These are phyloP conservation scores for Calocybe indica DNA, from an alignment of 768 basidiomycete genomes.

Conservation along the genomic window DNA sequence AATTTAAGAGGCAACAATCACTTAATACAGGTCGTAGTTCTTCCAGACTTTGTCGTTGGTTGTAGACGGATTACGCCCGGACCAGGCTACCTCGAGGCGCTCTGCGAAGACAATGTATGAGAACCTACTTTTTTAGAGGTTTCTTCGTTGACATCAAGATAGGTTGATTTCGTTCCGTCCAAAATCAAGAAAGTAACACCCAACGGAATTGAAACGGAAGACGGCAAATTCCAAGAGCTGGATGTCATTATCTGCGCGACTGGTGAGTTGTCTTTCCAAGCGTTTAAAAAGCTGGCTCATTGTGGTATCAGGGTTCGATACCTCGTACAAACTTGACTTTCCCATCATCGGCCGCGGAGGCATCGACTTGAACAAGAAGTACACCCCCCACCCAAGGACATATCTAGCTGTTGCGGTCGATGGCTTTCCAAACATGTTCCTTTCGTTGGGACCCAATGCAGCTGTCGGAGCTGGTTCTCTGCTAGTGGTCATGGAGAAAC, in stretches of 20 bases:
- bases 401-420: constrained; percentile 57
- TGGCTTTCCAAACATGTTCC: constrained; percentile 69
- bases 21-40: constrained; percentile 27
- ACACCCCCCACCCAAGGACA: constrained; percentile 46
- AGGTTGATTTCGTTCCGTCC: constrained; percentile 50
- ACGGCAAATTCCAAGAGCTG: constrained; percentile 48
- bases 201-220: constrained; percentile 49
- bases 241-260: constrained; percentile 64
- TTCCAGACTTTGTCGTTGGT: constrained; percentile 51
- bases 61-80: constrained; percentile 66
- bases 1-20: not conserved
- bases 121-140: not conserved
- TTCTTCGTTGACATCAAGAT: not conserved
- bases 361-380: constrained; percentile 44
- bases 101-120: constrained; percentile 54
- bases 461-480: constrained; percentile 50
- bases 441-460: constrained; percentile 50
- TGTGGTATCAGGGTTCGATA: constrained; percentile 40
- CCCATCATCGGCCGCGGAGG: constrained; percentile 51
- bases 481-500: constrained; percentile 47
- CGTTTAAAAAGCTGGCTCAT: not conserved
- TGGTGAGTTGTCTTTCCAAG: constrained; percentile 23
- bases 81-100: constrained; percentile 60
- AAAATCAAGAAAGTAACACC: constrained; percentile 46
- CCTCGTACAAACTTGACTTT: constrained; percentile 40